Conservation (phyloP, 345 rosid genomes). For the Chamaenerion angustifolium region DNA sequence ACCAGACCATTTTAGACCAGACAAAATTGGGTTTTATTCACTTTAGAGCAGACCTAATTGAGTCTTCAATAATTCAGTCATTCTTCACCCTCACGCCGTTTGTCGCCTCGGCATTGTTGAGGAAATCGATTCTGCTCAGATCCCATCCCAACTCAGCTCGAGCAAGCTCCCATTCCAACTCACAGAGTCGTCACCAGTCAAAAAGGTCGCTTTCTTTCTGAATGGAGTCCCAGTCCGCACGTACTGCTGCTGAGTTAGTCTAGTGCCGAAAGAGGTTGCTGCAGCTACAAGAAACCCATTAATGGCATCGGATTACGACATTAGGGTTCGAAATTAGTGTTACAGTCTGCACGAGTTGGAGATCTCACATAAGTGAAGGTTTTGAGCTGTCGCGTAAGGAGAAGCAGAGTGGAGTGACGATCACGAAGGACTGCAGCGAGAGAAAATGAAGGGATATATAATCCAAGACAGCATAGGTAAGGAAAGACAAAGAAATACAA, state of each 20-base stretch:
- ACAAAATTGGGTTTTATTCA: too few relatives aligned
- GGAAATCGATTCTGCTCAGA: slow-evolving; percentile 63
- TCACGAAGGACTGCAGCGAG: not conserved
- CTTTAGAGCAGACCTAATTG: too few relatives aligned
- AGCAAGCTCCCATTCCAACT: too few relatives aligned
- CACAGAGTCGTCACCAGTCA: too few relatives aligned
- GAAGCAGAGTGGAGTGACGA: not conserved
- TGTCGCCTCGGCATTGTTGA: slow-evolving; percentile 48
- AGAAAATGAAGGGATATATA: not conserved
- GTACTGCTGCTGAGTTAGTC: too few relatives aligned
- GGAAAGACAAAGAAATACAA: slow-evolving; percentile 10
- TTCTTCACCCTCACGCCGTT: too few relatives aligned
- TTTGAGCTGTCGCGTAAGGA: too few relatives aligned
- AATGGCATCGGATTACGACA: not conserved
- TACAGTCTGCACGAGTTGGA: not conserved
- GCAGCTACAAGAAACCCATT: not conserved
- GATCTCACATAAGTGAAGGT: slow-evolving; percentile 3
- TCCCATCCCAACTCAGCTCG: too few relatives aligned
- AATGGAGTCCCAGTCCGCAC: not conserved
- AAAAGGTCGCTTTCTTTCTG: not conserved
- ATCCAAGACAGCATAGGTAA: not conserved
- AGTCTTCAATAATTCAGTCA: too few relatives aligned
- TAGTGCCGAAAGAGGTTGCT: not conserved
- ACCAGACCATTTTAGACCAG: too few relatives aligned
- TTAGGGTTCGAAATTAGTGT: too few relatives aligned